A percentile compares a stretch with the other conserved stretches of the same genome.
phyloP scores from a whole-genome alignment of 371 early-diverging fungal genomes.

The Entomophthora muscae region DNA sequence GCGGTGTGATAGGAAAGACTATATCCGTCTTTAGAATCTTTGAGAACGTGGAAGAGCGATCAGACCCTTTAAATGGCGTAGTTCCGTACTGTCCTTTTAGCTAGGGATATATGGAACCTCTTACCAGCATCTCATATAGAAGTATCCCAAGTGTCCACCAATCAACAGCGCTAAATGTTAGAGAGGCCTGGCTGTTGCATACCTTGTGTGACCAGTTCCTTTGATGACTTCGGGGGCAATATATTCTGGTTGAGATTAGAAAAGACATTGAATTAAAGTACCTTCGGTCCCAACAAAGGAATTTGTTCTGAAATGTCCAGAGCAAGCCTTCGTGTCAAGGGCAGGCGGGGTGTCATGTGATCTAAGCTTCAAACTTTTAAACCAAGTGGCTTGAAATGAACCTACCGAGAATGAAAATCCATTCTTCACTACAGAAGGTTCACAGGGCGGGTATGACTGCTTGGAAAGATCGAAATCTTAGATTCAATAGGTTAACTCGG shows the following conservation, averaged over 20 bases:
- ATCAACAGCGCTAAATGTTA: slow-evolving; percentile 55
- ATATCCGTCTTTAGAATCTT: slow-evolving; percentile 64
- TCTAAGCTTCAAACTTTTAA: slow-evolving; percentile 2
- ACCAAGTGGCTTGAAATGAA: not conserved
- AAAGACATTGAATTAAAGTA: slow-evolving; percentile 11
- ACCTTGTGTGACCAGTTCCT: slow-evolving; percentile 74
- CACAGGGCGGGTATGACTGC: slow-evolving; percentile 54
- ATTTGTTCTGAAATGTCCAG: slow-evolving; percentile 70
- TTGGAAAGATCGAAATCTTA: slow-evolving; percentile 87
- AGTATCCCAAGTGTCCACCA: slow-evolving; percentile 98
- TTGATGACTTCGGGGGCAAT: slow-evolving; percentile 35
- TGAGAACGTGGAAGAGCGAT: slow-evolving; percentile 66
- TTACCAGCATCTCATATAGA: slow-evolving; percentile 88
- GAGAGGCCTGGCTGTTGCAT: not conserved
- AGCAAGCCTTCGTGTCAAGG: slow-evolving; percentile 77
- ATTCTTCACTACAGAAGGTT: slow-evolving; percentile 56
- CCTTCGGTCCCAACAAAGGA: slow-evolving; percentile 94
- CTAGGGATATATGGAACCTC: slow-evolving; percentile 7
- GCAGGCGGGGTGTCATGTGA: slow-evolving; percentile 23
- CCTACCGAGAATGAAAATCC: slow-evolving; percentile 16
- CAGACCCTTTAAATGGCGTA: slow-evolving; percentile 87
- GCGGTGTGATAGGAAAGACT: slow-evolving; percentile 43
- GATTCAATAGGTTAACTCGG: not conserved
- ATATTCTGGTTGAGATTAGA: not conserved
- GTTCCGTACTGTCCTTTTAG: slow-evolving; percentile 39